A percentile compares a stretch with the other conserved stretches of the same genome.
phyloP scores from a whole-genome alignment of 768 basidiomycete species.

The Tricholoma sp. region DNA sequence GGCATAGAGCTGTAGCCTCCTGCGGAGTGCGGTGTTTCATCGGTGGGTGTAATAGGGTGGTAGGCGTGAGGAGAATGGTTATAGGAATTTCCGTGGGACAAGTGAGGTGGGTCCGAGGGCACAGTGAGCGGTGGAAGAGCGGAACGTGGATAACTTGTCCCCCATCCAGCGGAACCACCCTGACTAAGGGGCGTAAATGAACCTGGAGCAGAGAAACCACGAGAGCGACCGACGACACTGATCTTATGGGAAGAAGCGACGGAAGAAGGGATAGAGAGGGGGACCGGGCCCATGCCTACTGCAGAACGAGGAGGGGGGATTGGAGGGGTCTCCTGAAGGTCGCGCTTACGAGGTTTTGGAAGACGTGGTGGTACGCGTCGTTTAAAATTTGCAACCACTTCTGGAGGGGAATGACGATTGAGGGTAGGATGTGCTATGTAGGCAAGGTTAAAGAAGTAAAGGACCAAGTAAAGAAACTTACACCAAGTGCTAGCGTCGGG shows the following conservation, averaged over 20 bases:
- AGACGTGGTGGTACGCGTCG: conserved; percentile 91
- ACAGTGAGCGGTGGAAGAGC: conserved; percentile 80
- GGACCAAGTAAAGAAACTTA: too few species aligned
- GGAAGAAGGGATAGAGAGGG: conserved; percentile 58
- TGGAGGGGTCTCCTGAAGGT: conserved; percentile 60
- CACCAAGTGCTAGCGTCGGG: conserved; percentile 97
- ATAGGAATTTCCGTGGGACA: conserved; percentile 56
- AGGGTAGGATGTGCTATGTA: conserved; percentile 81
- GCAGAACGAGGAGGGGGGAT: conserved; percentile 78
- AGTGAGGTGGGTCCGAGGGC: conserved; percentile 65
- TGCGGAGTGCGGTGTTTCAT: conserved; percentile 56
- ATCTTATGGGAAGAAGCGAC: conserved; percentile 35
- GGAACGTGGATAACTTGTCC: conserved; percentile 51
- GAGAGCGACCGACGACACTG: conserved; percentile 52
- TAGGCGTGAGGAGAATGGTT: conserved; percentile 56
- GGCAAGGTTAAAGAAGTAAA: conserved; percentile 9
- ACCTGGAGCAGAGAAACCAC: conserved; percentile 82
- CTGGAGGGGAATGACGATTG: conserved; percentile 84
- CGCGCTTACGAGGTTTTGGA: conserved; percentile 82
- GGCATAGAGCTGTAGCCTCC: conserved; percentile 35
- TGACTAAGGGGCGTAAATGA: conserved; percentile 72
- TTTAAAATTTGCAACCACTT: conserved; percentile 92
- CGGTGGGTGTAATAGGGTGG: conserved; percentile 65
- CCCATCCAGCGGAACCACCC: conserved; percentile 53
- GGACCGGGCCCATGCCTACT: conserved; percentile 62